phyloP scores from a whole-genome alignment of 2,329 filamentous ascomycete genomes.

The Colletotrichum cordylinicola region DNA sequence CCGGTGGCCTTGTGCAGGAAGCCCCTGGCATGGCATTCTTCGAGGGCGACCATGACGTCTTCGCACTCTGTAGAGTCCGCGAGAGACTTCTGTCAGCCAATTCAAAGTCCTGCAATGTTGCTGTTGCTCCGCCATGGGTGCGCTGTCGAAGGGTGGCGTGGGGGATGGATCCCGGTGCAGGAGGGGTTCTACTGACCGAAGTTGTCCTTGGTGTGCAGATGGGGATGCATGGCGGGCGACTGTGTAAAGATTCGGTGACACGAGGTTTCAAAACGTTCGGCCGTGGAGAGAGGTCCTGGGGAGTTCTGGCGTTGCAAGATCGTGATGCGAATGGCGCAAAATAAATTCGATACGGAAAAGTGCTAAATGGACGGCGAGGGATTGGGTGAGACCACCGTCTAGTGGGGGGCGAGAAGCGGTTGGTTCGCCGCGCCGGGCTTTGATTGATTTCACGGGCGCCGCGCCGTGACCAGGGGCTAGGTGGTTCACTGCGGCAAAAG shows the following conservation, averaged over 20 bases:
- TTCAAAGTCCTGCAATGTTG: neutral
- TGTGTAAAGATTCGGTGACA: neutral
- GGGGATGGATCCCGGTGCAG: neutral
- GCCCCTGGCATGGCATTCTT: constrained; percentile 91
- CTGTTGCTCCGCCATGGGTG: neutral
- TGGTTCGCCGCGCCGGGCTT: neutral
- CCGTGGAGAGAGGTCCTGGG: neutral
- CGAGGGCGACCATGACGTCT: constrained; percentile 90
- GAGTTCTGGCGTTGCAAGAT: neutral
- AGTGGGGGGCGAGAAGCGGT: neutral
- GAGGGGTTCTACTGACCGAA: constrained; percentile 61
- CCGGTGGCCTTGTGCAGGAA: constrained; percentile 93
- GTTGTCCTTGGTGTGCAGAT: constrained; percentile 93
- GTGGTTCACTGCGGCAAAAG: neutral
- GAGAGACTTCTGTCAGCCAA: neutral
- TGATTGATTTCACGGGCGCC: neutral
- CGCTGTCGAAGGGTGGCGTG: neutral
- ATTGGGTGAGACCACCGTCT: constrained; percentile 12
- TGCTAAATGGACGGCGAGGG: neutral
- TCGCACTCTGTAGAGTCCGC: constrained; percentile 75
- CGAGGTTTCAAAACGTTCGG: neutral
- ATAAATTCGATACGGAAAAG: neutral
- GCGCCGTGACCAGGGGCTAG: neutral
- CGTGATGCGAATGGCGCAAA: neutral
- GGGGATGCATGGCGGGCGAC: constrained; percentile 84